Conservation (phyloP, 202 grass and related monocot species). For the Zizania palustris region DNA sequence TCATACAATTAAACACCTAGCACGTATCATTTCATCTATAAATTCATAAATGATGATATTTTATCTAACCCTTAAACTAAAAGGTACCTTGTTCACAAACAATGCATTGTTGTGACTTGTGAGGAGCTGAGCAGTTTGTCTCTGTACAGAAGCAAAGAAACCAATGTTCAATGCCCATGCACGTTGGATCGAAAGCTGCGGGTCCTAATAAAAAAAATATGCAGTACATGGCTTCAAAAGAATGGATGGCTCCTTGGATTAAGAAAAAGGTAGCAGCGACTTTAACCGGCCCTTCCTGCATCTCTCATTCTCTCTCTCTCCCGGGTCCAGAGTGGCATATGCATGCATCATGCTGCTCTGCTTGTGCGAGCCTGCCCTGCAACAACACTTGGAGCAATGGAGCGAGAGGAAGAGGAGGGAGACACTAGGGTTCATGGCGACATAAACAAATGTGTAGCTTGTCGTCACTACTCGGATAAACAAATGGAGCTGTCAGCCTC, state of each 20-base stretch:
- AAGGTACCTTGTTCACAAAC: not conserved
- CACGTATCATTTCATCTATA: too few relatives aligned
- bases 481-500: constrained; percentile 41
- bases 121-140: not conserved
- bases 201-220: constrained; percentile 10
- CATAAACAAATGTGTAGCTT: constrained; percentile 46
- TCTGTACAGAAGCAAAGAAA: not conserved
- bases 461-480: constrained; percentile 34
- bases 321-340: constrained; percentile 9
- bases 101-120: not conserved
- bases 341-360: not conserved
- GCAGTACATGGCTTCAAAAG: constrained; percentile 20
- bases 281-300: not conserved
- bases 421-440: not conserved
- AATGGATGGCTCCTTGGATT: constrained; percentile 36
- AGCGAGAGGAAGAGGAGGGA: not conserved
- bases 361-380: too few relatives aligned
- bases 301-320: not conserved
- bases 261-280: constrained; percentile 14
- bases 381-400: not conserved
- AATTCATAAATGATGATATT: too few relatives aligned
- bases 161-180: not conserved
- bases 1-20: too few relatives aligned
- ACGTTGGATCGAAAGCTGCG: constrained; percentile 5
- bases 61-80: too few relatives aligned